These are phyloP conservation scores for Syzygium aqueum DNA, from an alignment of 345 rosid species.

Conservation along the genomic window DNA sequence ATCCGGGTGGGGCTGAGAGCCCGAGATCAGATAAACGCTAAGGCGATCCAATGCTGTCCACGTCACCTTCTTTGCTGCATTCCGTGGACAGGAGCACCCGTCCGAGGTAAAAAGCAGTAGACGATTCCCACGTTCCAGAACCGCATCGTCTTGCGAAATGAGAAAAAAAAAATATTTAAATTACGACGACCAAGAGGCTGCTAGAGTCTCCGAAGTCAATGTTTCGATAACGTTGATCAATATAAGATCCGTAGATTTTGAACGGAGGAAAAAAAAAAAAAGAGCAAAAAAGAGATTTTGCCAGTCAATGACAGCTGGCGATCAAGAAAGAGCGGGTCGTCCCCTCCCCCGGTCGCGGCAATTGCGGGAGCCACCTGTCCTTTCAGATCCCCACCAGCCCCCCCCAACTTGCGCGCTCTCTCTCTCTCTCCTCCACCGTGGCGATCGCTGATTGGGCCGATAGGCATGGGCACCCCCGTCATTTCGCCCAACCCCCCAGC, in stretches of 20 bases:
- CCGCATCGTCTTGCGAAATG: neutral
- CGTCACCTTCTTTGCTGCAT: neutral
- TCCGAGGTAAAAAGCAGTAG: too few species aligned
- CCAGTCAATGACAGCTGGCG: neutral
- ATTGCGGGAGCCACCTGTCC: neutral
- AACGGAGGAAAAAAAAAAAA: neutral
- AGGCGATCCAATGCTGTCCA: neutral
- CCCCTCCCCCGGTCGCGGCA: neutral
- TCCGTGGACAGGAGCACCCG: too few species aligned
- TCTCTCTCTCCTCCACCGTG: neutral
- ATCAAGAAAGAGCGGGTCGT: neutral
- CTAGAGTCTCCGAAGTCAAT: neutral
- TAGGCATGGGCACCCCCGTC: neutral
- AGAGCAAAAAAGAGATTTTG: neutral
- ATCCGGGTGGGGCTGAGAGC: too few species aligned
- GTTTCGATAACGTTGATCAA: neutral
- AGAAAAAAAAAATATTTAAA: neutral
- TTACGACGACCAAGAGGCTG: neutral
- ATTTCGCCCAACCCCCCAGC: neutral
- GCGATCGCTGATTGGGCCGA: neutral
- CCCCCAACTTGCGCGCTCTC: neutral
- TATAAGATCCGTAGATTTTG: neutral
- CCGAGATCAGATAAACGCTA: neutral
- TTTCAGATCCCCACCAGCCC: neutral
- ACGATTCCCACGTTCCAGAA: too few species aligned